These are phyloP conservation scores for Balamuthia mandrillaris DNA, from an alignment of 208 protist species.

Conservation along the genomic window DNA sequence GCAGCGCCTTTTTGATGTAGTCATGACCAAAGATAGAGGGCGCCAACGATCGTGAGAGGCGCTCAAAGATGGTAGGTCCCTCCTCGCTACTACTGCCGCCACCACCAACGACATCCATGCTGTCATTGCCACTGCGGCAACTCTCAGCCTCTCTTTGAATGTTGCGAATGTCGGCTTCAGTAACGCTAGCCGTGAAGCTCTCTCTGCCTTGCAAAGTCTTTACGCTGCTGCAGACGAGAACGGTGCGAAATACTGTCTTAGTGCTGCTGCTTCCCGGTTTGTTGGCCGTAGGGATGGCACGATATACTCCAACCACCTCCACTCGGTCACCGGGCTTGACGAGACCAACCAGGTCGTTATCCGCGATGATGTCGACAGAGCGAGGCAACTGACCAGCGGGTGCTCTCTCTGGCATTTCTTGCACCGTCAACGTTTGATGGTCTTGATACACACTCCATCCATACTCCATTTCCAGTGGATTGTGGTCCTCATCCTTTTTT, in stretches of 20 bases:
- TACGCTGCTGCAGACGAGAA: slow-evolving; percentile 90
- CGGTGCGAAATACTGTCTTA: slow-evolving; percentile 69
- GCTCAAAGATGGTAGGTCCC: not conserved
- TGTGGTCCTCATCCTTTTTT: slow-evolving; percentile 88
- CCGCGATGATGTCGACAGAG: slow-evolving; percentile 92
- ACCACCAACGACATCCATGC: no score
- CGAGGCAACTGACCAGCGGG: slow-evolving; percentile 96
- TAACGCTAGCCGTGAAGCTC: slow-evolving; percentile 32
- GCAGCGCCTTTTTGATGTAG: slow-evolving; percentile 91
- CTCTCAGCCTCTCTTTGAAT: slow-evolving; percentile 27
- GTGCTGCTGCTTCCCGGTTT: not conserved
- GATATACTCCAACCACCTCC: slow-evolving; percentile 89
- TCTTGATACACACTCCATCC: slow-evolving; percentile 95
- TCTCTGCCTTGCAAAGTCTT: slow-evolving; percentile 48
- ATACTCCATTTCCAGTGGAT: slow-evolving; percentile 93
- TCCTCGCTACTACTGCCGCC: no score
- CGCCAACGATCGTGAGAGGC: slow-evolving; percentile 72
- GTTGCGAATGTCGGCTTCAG: slow-evolving; percentile 48
- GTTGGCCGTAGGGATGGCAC: slow-evolving; percentile 60
- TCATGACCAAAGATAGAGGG: slow-evolving; percentile 97
- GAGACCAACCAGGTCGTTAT: slow-evolving; percentile 95
- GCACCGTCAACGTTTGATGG: slow-evolving; percentile 87
- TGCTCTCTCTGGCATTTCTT: slow-evolving; percentile 96
- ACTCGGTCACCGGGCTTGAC: slow-evolving; percentile 93
- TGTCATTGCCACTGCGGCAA: not conserved